phyloP scores from a whole-genome alignment of 768 basidiomycete species.

The Leccinum longicurvipes region DNA sequence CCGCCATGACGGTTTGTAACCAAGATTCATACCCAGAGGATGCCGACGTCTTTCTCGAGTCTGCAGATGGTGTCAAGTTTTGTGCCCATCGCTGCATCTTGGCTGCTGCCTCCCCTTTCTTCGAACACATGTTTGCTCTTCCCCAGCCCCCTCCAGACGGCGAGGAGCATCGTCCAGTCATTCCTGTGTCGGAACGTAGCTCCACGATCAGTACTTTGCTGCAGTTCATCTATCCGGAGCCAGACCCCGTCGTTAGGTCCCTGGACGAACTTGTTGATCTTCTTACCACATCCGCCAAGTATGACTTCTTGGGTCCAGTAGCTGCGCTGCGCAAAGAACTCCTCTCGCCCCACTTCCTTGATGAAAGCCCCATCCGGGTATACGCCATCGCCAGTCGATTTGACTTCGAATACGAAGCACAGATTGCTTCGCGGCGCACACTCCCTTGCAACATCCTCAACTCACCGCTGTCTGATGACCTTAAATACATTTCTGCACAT shows the following conservation, averaged over 20 bases:
- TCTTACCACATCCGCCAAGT: constrained; percentile 58
- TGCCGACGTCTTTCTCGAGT: constrained; percentile 53
- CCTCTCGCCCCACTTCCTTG: constrained; percentile 46
- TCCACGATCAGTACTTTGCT: constrained; percentile 48
- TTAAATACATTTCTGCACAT: constrained; percentile 64
- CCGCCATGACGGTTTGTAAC: constrained; percentile 27
- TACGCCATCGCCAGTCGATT: constrained; percentile 70
- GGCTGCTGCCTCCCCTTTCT: constrained; percentile 62
- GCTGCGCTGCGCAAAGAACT: constrained; percentile 49
- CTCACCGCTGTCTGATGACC: constrained; percentile 56
- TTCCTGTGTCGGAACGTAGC: constrained; percentile 54
- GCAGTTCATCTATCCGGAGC: constrained; percentile 59
- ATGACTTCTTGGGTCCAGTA: constrained; percentile 52
- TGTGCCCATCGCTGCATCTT: constrained; percentile 62
- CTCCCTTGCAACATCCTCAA: constrained; percentile 52
- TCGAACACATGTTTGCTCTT: constrained; percentile 63
- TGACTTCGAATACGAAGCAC: constrained; percentile 61
- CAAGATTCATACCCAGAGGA: constrained; percentile 43
- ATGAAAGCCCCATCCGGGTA: constrained; percentile 52
- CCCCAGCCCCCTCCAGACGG: constrained; percentile 44
- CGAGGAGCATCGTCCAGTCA: constrained; percentile 36
- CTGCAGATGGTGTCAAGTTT: constrained; percentile 46
- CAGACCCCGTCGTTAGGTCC: constrained; percentile 47
- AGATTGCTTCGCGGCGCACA: constrained; percentile 56
- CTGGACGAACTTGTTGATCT: constrained; percentile 53